Conservation (phyloP, 1,284 basidiomycete genomes). For the Earliella scabrosa region DNA sequence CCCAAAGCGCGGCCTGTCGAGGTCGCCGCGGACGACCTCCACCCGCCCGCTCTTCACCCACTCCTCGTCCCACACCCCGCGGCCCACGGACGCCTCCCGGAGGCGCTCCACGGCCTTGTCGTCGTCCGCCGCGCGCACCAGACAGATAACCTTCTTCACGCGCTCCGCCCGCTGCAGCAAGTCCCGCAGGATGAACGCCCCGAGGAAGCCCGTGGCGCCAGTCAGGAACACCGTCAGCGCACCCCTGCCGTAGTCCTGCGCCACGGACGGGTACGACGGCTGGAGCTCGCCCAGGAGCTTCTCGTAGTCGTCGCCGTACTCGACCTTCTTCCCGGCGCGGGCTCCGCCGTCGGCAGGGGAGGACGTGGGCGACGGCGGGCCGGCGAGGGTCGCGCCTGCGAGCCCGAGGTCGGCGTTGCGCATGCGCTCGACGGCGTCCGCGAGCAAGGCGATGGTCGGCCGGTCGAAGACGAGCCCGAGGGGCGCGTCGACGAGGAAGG, state of each 20-base stretch:
- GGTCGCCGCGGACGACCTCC: slow-evolving; percentile 89
- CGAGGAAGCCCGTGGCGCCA: slow-evolving; percentile 96
- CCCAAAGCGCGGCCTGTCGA: slow-evolving; percentile 81
- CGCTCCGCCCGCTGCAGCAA: slow-evolving; percentile 66
- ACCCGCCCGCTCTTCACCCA: slow-evolving; percentile 79
- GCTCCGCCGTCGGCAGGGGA: neutral
- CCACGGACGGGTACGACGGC: slow-evolving; percentile 60
- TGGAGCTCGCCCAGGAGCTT: slow-evolving; percentile 64
- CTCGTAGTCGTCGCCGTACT: slow-evolving; percentile 86
- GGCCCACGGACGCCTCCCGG: slow-evolving; percentile 77
- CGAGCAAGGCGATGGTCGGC: slow-evolving; percentile 87
- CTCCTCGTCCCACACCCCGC: slow-evolving; percentile 92
- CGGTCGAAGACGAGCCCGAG: slow-evolving; percentile 93
- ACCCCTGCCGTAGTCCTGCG: slow-evolving; percentile 55
- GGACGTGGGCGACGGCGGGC: slow-evolving; percentile 26
- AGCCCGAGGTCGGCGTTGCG: slow-evolving; percentile 85
- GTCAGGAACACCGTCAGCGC: slow-evolving; percentile 89
- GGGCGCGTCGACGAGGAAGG: slow-evolving; percentile 91
- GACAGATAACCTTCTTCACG: slow-evolving; percentile 89
- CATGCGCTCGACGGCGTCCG: slow-evolving; percentile 78
- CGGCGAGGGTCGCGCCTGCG: slow-evolving; percentile 42
- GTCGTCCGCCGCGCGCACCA: slow-evolving; percentile 77
- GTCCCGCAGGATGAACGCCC: slow-evolving; percentile 90
- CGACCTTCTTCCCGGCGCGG: slow-evolving; percentile 37
- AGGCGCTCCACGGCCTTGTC: slow-evolving; percentile 76